Conservation (phyloP, 306 rosid genomes). For the Prinsepia uniflora region DNA sequence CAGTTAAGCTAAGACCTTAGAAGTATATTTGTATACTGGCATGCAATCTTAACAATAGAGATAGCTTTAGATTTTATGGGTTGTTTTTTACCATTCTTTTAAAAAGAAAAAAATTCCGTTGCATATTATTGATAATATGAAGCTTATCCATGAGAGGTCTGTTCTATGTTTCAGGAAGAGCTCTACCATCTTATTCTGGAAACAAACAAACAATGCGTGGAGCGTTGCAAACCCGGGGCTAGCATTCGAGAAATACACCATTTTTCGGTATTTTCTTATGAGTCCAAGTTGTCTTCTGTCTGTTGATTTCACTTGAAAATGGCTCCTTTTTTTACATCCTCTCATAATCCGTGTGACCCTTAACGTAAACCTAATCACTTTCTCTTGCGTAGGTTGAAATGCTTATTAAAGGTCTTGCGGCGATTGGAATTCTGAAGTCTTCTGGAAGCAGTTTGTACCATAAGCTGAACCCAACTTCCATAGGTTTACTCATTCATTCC, state of each 20-base stretch:
- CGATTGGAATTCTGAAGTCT: constrained; percentile 67
- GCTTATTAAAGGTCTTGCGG: constrained; percentile 76
- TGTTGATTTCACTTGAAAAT: neutral
- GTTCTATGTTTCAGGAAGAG: constrained; percentile 61
- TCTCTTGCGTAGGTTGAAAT: constrained; percentile 56
- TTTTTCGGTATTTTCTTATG: constrained; percentile 52
- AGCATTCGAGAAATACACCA: constrained; percentile 72
- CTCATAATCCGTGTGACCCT: neutral
- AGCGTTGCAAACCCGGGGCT: constrained; percentile 89
- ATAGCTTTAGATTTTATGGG: neutral
- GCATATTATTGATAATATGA: neutral
- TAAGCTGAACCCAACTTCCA: constrained; percentile 89
- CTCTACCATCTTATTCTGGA: constrained; percentile 78
- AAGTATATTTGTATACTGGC: neutral
- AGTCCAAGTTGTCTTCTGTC: neutral
- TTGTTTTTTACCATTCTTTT: no score
- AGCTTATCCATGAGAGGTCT: constrained; percentile 8
- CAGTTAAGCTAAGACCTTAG: neutral
- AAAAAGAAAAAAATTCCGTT: neutral
- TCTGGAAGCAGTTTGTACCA: constrained; percentile 54
- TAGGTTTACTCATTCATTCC: constrained; percentile 45
- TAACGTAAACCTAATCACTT: neutral
- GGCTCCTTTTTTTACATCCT: constrained; percentile 11
- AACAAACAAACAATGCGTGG: constrained; percentile 71
- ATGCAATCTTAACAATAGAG: neutral